These are phyloP conservation scores for Nothopassalora personata DNA, from an alignment of 2,329 filamentous ascomycete species.

Conservation along the genomic window DNA sequence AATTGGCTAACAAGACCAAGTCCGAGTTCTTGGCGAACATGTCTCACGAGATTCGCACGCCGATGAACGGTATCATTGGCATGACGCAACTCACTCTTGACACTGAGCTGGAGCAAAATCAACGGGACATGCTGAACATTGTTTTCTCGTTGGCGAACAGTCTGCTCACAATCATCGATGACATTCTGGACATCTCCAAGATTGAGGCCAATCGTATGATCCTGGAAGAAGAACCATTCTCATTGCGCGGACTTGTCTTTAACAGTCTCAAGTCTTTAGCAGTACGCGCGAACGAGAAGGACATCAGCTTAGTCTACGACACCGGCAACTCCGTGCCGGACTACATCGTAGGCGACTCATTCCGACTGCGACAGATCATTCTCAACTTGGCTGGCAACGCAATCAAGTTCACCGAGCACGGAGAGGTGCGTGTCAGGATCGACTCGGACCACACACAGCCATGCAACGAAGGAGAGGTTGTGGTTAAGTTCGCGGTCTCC, in stretches of 20 bases:
- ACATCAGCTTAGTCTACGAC: slow-evolving; percentile 84
- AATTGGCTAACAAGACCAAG: slow-evolving; percentile 95
- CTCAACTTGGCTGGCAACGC: slow-evolving; percentile 96
- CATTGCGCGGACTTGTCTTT: slow-evolving; percentile 88
- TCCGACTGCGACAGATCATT: slow-evolving; percentile 93
- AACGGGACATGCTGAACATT: slow-evolving; percentile 97
- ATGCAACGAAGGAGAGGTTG: slow-evolving; percentile 70
- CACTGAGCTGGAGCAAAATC: slow-evolving; percentile 86
- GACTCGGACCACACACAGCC: slow-evolving; percentile 62
- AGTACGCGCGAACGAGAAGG: slow-evolving; percentile 96
- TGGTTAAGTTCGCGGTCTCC: slow-evolving; percentile 90
- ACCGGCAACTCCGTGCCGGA: slow-evolving; percentile 92
- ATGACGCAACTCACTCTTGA: slow-evolving; percentile 97
- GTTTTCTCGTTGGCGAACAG: slow-evolving; percentile 96
- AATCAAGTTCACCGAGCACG: slow-evolving; percentile 97
- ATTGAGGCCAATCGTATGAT: slow-evolving; percentile 97
- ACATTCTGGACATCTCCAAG: slow-evolving; percentile 64
- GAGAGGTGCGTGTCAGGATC: slow-evolving; percentile 93
- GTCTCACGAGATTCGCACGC: slow-evolving; percentile 96
- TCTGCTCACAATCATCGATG: slow-evolving; percentile 91
- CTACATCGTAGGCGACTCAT: slow-evolving; percentile 92
- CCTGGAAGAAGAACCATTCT: slow-evolving; percentile 96
- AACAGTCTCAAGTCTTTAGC: slow-evolving; percentile 93
- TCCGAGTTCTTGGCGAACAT: slow-evolving; percentile 98
- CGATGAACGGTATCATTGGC: slow-evolving; percentile 96